A percentile compares a stretch with the other conserved stretches of the same genome.
phyloP scores from a whole-genome alignment of 2,329 filamentous ascomycete genomes.

The Rhexocercosporidium sp. region DNA sequence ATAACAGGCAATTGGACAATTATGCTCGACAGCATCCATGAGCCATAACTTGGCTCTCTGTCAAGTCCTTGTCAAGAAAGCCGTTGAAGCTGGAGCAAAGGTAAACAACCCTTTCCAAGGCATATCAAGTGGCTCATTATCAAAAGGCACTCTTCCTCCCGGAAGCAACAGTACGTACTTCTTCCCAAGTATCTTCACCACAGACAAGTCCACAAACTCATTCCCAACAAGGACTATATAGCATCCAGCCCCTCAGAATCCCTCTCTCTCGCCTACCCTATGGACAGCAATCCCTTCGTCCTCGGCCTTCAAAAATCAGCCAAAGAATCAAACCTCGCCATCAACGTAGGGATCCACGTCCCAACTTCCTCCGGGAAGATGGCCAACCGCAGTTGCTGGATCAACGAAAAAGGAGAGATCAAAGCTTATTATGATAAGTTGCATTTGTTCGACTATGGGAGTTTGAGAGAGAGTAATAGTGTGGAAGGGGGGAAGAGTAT shows the following conservation, averaged over 20 bases:
- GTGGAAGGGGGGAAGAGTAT: conserved; percentile 72
- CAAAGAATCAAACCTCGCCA: conserved; percentile 64
- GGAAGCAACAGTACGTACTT: conserved; percentile 62
- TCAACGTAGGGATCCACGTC: conserved; percentile 90
- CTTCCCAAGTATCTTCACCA: not conserved
- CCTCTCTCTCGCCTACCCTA: conserved; percentile 71
- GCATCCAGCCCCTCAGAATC: conserved; percentile 70
- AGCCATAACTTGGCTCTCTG: conserved; percentile 81
- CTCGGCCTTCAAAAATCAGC: conserved; percentile 75
- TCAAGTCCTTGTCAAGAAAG: conserved; percentile 71
- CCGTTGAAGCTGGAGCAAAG: conserved; percentile 78
- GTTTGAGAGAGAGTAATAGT: conserved; percentile 67
- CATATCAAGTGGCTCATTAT: conserved; percentile 8
- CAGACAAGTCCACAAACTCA: not conserved
- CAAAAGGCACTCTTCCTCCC: conserved; percentile 82
- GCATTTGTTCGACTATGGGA: conserved; percentile 80
- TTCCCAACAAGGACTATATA: conserved; percentile 63
- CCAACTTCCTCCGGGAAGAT: conserved; percentile 57
- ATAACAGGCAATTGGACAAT: conserved; percentile 80
- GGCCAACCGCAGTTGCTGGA: conserved; percentile 71
- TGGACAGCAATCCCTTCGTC: conserved; percentile 73
- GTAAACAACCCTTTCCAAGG: conserved; percentile 49
- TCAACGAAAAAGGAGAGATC: conserved; percentile 63
- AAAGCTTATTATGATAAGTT: conserved; percentile 79
- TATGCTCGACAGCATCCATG: conserved; percentile 83